Base-by-base conservation (phyloP, 116 monocot species). In the Dioscorea cayenensis region DNA sequence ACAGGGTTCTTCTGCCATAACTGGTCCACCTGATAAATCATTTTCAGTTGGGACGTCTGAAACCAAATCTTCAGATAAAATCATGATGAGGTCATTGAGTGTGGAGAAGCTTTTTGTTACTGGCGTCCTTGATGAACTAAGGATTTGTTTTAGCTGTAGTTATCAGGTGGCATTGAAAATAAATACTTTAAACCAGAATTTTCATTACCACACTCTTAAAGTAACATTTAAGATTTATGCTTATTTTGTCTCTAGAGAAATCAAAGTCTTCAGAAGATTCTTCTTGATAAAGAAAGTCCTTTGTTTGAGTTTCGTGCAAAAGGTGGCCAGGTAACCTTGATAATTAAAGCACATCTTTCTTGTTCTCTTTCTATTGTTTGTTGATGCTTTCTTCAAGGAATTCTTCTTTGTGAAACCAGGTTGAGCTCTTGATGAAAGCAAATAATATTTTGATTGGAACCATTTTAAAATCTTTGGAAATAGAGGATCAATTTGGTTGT, bases 61-160 rank as follows among this genome's bases (percentile, higher is more conserved):
- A 66, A 2, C 22, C n/a, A 75, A 77, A 59, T 77, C 79, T n/a
- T 28, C 19, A 2, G 66, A 66, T 38, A 35, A 28, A 2, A 64
- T 37, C 28, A 27, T 21, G 16, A 66, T 38, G 29, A 10, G 52
- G 36, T 32, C 70, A n/a, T 43, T 64, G 65, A 67, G 71, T 19
- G 85, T 73, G 48, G 91, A 99, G 80, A 99, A 80, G 82, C 58
- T 99, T 23, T 99, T 99, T 85, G 28, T 99, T 52, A 84, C 87
- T 75, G 99, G 99, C 48, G 85, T 89, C 70, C 94, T 99, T 71
- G 94, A 94, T 81, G 94, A 99, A 74, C 79, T 99, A 27, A 87
- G 72, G 67, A 82, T 94, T 65, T 82, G 82, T 66, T 89, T 94
- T 73, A 85, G 80, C 71, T 89, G 78, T 79, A 87, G 66, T 36